Conservation (phyloP, 257 asterid species). For the Primulina huaijiensis region DNA sequence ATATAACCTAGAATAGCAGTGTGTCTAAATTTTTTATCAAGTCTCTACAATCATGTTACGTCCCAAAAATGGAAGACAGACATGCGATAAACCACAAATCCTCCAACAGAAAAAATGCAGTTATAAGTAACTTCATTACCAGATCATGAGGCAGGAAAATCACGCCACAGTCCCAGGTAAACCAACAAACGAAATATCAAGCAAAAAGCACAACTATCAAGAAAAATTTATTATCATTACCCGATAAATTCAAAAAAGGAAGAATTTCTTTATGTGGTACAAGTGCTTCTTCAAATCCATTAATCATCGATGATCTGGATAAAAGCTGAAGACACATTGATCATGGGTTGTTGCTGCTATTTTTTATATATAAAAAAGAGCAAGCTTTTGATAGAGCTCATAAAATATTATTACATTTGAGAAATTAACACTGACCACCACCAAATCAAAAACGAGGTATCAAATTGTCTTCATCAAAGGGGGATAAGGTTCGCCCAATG, state of each 20-base stretch:
- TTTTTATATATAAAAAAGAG: slow-evolving; percentile 8
- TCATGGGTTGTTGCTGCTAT: slow-evolving; percentile 74
- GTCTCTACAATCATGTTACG: too few species aligned
- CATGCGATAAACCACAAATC: too few species aligned
- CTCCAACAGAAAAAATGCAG: neutral
- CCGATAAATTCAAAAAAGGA: slow-evolving; percentile 66
- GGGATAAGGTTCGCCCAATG: slow-evolving; percentile 74
- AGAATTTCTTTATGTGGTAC: slow-evolving; percentile 69
- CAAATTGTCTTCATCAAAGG: slow-evolving; percentile 84
- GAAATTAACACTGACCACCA: slow-evolving; percentile 55
- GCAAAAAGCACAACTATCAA: slow-evolving; percentile 11
- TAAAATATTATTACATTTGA: neutral
- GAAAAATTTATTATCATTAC: slow-evolving; percentile 25
- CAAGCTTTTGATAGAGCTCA: slow-evolving; percentile 10
- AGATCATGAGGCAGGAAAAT: neutral
- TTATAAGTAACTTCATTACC: slow-evolving; percentile 5
- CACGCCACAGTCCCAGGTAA: neutral
- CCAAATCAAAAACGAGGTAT: slow-evolving; percentile 94
- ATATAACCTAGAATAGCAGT: slow-evolving; percentile 6
- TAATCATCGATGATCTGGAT: slow-evolving; percentile 77
- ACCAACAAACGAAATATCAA: neutral
- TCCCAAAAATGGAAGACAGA: too few species aligned
- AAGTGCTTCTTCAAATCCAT: slow-evolving; percentile 91
- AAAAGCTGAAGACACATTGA: slow-evolving; percentile 78
- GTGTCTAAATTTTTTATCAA: too few species aligned